Conservation (phyloP, 805 yeast genomes). For the Metschnikowia orientalis region DNA sequence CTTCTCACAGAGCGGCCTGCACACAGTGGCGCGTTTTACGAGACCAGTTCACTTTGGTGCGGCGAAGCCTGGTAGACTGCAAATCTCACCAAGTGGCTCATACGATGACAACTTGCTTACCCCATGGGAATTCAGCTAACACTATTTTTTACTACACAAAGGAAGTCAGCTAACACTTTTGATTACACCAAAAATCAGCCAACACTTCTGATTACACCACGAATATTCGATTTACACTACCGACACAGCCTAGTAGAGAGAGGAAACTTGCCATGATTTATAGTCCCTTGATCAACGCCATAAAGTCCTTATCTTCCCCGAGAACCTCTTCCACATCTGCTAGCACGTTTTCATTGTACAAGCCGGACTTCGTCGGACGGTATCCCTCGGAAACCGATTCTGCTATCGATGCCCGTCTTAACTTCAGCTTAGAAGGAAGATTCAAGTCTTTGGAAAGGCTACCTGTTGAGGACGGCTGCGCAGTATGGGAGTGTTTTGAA, state of each 20-base stretch:
- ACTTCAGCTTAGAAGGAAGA: constrained; percentile 29
- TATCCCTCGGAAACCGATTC: constrained; percentile 77
- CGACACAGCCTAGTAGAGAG: too few species aligned
- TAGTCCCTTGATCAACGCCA: constrained; percentile 37
- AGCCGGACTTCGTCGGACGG: constrained; percentile 69
- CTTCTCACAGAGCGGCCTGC: background rate
- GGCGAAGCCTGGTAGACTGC: too few species aligned
- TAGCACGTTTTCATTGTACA: constrained; percentile 70
- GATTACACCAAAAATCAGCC: too few species aligned
- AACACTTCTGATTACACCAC: too few species aligned
- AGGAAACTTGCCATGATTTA: constrained; percentile 1
- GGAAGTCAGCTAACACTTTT: too few species aligned
- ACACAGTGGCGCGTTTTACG: too few species aligned
- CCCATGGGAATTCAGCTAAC: too few species aligned
- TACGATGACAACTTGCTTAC: too few species aligned
- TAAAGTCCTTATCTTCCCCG: constrained; percentile 47
- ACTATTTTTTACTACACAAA: too few species aligned
- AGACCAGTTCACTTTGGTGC: too few species aligned
- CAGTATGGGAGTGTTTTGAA: constrained; percentile 10
- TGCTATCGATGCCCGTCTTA: constrained; percentile 62
- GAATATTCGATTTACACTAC: too few species aligned
- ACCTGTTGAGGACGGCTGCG: constrained; percentile 5
- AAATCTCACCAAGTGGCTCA: too few species aligned
- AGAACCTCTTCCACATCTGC: constrained; percentile 70
- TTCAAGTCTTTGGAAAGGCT: constrained; percentile 13